phyloP scores from a whole-genome alignment of 768 basidiomycete genomes.

The Rhizopogon vinicolor region DNA sequence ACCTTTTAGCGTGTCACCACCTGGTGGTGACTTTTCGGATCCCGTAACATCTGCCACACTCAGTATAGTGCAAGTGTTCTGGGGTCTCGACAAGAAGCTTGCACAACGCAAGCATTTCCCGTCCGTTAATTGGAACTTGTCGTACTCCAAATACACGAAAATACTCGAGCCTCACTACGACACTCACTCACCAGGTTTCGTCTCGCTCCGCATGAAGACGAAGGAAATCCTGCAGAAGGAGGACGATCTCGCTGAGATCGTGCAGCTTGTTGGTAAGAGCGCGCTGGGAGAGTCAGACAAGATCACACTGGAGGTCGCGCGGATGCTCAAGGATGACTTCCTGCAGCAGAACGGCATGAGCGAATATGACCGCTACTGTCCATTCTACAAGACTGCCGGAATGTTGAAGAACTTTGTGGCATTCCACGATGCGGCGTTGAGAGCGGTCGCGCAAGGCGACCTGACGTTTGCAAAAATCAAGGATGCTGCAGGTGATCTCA shows the following conservation, averaged over 20 bases:
- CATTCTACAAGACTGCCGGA: slow-evolving; percentile 97
- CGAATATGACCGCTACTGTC: slow-evolving; percentile 95
- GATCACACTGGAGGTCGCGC: slow-evolving; percentile 95
- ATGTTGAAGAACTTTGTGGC: slow-evolving; percentile 95
- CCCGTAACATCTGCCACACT: slow-evolving; percentile 97
- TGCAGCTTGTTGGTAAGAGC: slow-evolving; percentile 98
- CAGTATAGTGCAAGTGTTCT: slow-evolving; percentile 99
- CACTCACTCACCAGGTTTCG: slow-evolving; percentile 86
- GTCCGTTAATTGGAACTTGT: slow-evolving; percentile 99
- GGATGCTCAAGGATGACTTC: slow-evolving; percentile 97
- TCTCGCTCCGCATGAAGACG: slow-evolving; percentile 85
- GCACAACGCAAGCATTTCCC: slow-evolving; percentile 99
- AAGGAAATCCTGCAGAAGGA: slow-evolving; percentile 99
- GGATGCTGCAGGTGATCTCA: slow-evolving; percentile 79
- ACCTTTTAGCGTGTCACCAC: slow-evolving; percentile 81
- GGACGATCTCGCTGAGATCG: slow-evolving; percentile 97
- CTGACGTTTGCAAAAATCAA: slow-evolving; percentile 84
- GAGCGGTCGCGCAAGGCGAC: slow-evolving; percentile 79
- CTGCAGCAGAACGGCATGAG: slow-evolving; percentile 99
- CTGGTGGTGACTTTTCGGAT: slow-evolving; percentile 99
- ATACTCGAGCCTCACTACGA: slow-evolving; percentile 93
- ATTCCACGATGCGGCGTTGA: slow-evolving; percentile 89
- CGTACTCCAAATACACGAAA: slow-evolving; percentile 98
- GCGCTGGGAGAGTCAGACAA: slow-evolving; percentile 97
- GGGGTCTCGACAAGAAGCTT: slow-evolving; percentile 99